Evolutionary conservation across 495 filamentous ascomycete genomes (phyloP), one percentile per base, ranked within the genome.

Genomic region (Penicillium soppii): DNA sequence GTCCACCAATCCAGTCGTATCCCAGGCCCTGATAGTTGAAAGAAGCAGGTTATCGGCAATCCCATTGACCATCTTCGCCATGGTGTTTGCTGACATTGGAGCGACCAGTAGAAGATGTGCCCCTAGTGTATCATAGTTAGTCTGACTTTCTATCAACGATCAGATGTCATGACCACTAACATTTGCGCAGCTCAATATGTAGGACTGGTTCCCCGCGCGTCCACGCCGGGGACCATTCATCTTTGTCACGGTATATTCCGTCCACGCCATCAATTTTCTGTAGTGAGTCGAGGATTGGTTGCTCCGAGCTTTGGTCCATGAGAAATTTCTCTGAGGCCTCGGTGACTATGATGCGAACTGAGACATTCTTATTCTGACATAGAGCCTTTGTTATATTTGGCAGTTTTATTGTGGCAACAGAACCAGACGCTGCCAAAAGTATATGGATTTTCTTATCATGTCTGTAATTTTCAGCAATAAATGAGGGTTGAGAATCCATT

Each of bases 391-490:
- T 63, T 46, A 96, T 91, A 47, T 79, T 75, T 5, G 88, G 88
- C 22, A 97, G 78, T 61, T 97, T 97, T 70, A 96, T 94, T 7
- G 91, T 91, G 39, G 92, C 92, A 29, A 96, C 91, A 16, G 81
- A 85, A 30, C 90, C 85, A 35, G 81, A 83, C 17, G 86, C 86
- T 38, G 86, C 88, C 36, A 96, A 81, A 16, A 96, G 82, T 13
- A 96, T 78, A 66, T 97, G 89, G 16, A 71, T 71, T 63, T 88
- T 91, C 26, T 72, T 69, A 59, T 94, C 88, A 17, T 77, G 15
- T 17, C 16, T 16, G 22, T 45, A 25, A 5, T 45, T 26, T 8
- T 45, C 9, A 2, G 42, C 42, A 33, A 21, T 22, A 19, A 45
- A 33, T 3, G n/a, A n/a, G n/a, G 42, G 41, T 21, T 22, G 27